These are phyloP conservation scores for Lichtheimia corymbifera DNA, from an alignment of 371 early-diverging fungal species.

Conservation along the genomic window DNA sequence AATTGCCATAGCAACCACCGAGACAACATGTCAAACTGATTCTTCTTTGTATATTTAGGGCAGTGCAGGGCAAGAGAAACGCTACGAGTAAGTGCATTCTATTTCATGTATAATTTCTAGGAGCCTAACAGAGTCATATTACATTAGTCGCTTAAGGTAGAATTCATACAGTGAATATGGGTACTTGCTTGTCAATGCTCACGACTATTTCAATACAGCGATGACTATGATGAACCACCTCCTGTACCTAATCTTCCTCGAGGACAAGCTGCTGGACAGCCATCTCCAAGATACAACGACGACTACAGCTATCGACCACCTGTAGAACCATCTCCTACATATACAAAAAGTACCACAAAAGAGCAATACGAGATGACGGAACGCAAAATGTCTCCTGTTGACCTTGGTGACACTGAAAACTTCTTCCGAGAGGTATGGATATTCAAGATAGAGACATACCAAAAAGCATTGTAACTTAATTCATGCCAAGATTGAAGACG, in stretches of 20 bases:
- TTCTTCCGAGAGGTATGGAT: conserved; percentile 47
- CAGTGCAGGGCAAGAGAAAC: conserved; percentile 33
- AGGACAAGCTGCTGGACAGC: conserved; percentile 22
- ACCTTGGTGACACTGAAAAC: conserved; percentile 41
- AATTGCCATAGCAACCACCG: neutral
- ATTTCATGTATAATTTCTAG: neutral
- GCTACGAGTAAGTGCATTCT: conserved; percentile 44
- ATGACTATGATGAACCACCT: conserved; percentile 43
- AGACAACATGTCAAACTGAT: too few relatives aligned
- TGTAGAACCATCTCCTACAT: conserved; percentile 38
- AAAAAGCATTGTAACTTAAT: neutral
- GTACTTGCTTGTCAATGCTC: neutral
- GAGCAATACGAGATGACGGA: conserved; percentile 52
- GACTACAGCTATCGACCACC: conserved; percentile 43
- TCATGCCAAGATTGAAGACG: conserved; percentile 58
- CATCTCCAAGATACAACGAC: conserved; percentile 23
- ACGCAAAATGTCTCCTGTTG: conserved; percentile 10
- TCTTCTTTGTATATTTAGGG: conserved; percentile 13
- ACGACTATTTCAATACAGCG: conserved; percentile 18
- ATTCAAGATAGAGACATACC: neutral
- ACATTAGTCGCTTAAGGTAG: conserved; percentile 40
- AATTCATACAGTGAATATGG: neutral
- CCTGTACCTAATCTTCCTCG: conserved; percentile 34
- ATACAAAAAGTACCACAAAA: conserved; percentile 27
- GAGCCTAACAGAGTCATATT: neutral